Evolutionary conservation across 1,139 yeast genomes (phyloP).

Genomic region (Lipomyces yarrowii): DNA sequence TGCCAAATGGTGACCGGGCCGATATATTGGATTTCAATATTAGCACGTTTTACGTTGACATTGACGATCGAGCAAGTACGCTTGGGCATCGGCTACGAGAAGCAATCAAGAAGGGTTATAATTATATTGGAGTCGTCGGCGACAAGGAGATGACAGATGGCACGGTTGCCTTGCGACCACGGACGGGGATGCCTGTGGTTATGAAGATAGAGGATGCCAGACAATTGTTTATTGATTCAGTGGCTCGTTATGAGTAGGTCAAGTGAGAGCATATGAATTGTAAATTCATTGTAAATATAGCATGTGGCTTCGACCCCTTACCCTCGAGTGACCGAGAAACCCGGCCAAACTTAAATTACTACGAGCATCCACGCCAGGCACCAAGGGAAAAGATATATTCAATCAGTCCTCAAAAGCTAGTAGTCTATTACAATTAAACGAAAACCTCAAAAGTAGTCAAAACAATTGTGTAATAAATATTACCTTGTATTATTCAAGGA

Average conservation of each 20-base stretch:
- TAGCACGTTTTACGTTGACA: slow-evolving; percentile 81
- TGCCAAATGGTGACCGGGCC: slow-evolving; percentile 8
- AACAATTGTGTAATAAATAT: no score
- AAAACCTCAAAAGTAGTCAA: no score
- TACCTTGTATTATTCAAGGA: no score
- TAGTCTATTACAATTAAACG: no score
- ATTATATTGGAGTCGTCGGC: slow-evolving; percentile 94
- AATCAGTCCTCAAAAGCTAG: no score
- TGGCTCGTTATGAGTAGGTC: slow-evolving; percentile 11
- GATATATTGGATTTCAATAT: slow-evolving; percentile 8
- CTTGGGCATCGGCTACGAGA: slow-evolving; percentile 95
- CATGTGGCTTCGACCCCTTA: no score
- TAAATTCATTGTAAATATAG: not conserved
- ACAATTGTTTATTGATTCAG: slow-evolving; percentile 6
- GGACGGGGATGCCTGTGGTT: slow-evolving; percentile 55
- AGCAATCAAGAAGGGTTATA: slow-evolving; percentile 90
- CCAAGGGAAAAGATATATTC: no score
- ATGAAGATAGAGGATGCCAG: slow-evolving; percentile 28
- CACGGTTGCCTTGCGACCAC: slow-evolving; percentile 87
- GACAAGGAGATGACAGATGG: slow-evolving; percentile 80
- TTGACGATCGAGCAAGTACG: slow-evolving; percentile 90
- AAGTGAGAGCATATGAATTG: not conserved
- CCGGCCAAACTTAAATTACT: no score
- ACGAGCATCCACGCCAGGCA: no score
- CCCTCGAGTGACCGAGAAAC: no score